Conservation (phyloP, 148 eudicot genomes). For the Cornus kousa region DNA sequence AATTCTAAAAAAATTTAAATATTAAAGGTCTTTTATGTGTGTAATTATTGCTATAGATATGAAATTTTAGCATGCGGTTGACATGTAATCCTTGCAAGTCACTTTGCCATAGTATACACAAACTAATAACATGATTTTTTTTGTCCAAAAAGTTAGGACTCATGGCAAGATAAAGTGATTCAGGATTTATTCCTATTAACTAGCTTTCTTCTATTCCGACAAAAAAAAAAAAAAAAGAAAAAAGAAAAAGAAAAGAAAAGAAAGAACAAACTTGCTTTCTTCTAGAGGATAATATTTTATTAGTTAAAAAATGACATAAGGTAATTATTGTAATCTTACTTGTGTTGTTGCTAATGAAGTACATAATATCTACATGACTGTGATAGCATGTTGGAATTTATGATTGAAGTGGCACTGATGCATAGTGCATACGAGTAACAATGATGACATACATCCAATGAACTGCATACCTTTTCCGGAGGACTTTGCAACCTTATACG, state of each 20-base stretch:
- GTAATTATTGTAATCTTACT: no score
- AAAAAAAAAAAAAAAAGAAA: no score
- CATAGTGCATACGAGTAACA: background rate
- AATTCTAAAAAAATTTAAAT: no score
- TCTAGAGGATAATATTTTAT: background rate
- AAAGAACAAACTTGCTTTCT: background rate
- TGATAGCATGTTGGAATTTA: background rate
- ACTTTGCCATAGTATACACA: background rate
- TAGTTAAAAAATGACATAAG: no score
- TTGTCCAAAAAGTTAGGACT: background rate
- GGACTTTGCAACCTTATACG: constrained; percentile 70
- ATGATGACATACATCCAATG: background rate
- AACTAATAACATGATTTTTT: no score
- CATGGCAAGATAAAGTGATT: background rate
- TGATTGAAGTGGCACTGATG: background rate
- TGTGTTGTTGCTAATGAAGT: background rate
- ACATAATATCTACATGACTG: background rate
- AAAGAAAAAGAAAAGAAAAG: no score
- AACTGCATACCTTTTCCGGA: constrained; percentile 68
- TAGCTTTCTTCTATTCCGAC: background rate
- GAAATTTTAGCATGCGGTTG: background rate
- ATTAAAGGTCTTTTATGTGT: background rate
- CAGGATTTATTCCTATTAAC: background rate
- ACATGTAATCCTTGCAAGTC: background rate
- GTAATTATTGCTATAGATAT: background rate